These are phyloP conservation scores for Fusarium sp. DNA, from an alignment of 2,329 filamentous ascomycete species.

Conservation along the genomic window DNA sequence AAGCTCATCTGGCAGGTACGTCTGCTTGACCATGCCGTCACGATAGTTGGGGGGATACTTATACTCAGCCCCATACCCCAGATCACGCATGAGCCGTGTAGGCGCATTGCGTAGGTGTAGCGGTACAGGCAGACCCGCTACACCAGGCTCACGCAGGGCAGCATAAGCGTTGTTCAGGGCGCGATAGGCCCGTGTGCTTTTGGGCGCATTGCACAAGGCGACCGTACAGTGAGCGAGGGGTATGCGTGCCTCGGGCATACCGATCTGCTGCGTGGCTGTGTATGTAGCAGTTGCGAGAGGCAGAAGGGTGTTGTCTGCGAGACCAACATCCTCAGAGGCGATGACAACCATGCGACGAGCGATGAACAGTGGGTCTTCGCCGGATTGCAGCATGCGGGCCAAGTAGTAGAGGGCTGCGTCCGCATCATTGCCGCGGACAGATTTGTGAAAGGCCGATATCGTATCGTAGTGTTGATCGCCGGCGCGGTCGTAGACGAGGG, in stretches of 20 bases:
- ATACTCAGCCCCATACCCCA: constrained; percentile 92
- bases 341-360: constrained; percentile 95
- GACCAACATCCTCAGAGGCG: constrained; percentile 92
- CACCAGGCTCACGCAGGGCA: constrained; percentile 85
- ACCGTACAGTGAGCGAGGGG: constrained; percentile 90
- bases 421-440: constrained; percentile 87
- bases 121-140: constrained; percentile 86
- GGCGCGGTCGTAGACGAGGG: constrained; percentile 92
- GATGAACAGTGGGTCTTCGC: constrained; percentile 93
- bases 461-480: constrained; percentile 98
- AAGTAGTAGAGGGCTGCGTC: constrained; percentile 96
- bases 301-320: constrained; percentile 89
- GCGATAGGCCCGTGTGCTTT: constrained; percentile 90
- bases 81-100: constrained; percentile 91
- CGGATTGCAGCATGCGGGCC: constrained; percentile 93
- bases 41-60: constrained; percentile 96
- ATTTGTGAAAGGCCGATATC: constrained; percentile 97
- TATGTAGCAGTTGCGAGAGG: constrained; percentile 89
- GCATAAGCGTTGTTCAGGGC: constrained; percentile 85
- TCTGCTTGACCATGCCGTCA: constrained; percentile 86
- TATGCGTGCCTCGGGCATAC: constrained; percentile 95
- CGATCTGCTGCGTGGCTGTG: constrained; percentile 91
- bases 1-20: constrained; percentile 88
- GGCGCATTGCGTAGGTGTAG: constrained; percentile 93
- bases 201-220: constrained; percentile 84